Evolutionary conservation across 768 basidiomycete species (phyloP), one percentile per base, ranked within the genome.

Genomic region (Mycena vulgaris): DNA sequence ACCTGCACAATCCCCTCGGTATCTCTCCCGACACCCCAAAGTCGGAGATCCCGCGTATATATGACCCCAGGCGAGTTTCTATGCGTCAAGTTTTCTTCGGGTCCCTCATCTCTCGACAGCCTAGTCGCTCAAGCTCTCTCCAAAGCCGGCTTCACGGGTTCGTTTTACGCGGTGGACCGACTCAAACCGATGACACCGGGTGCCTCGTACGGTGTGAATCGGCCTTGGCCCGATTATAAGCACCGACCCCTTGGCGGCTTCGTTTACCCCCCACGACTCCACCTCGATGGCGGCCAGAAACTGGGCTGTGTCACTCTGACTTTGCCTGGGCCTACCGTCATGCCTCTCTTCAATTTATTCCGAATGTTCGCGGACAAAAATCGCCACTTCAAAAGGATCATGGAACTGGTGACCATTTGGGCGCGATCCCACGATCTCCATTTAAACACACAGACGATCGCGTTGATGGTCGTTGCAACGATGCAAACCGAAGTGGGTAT

Each of bases 51-150:
- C 65, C 65, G 17, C 57, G 49, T 31, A 60, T 66, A 66, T 39
- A 60, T 25, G 30, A 66, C 23, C 57, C 49, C 17, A 60, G 65
- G 65, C 23, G 25, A 31, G 65, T 59, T 47, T 53, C 16, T 16
- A 5, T 11, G n/a, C 16, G 47, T 25, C 39, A 21, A 35, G 23
- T 2, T n/a, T 23, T 28, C 4, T n/a, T 2, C 23, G 0, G 30
- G 21, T 42, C 21, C 5, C 49, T 60, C 17, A 66, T 9, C 31
- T 52, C 39, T 27, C 49, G 23, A 10, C 48, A 66, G 65, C 19
- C 57, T 58, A 25, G 65, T 66, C 28, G 65, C 65, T 23, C n/a
- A 66, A 25, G 49, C 65, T 28, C 65, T 66, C 5, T 62, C 60
- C 14, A 28, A 62, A 28, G 66, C 53, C 14, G 60, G 58, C 45